Conservation (phyloP, 73 alveolate genomes). For the Paramecium primaurelia region DNA sequence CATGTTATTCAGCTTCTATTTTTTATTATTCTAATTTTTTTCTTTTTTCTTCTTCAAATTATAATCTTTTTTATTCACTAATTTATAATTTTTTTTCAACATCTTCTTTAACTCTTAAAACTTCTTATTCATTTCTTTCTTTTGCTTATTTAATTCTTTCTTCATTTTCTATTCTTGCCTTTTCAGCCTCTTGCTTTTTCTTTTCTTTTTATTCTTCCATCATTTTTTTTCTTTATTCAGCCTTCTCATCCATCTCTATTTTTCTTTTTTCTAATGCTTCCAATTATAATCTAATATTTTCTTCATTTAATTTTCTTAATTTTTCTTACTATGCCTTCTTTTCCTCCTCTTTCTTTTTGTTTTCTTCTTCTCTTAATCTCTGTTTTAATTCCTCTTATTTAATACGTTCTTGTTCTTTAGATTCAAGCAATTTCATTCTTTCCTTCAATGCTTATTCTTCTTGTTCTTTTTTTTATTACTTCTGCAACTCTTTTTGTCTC, state of each 20-base stretch:
- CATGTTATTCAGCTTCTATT: slow-evolving; percentile 42
- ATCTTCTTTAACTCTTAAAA: slow-evolving; percentile 8
- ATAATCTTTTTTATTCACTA: slow-evolving; percentile 20
- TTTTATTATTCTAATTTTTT: slow-evolving; percentile 32
- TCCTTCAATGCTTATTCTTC: not conserved
- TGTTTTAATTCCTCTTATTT: slow-evolving; percentile 1
- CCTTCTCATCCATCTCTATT: slow-evolving; percentile 49
- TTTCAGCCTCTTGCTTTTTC: not conserved
- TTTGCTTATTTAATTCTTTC: slow-evolving; percentile 39
- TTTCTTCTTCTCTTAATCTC: slow-evolving; percentile 49
- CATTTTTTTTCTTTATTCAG: not conserved
- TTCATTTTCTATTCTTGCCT: slow-evolving; percentile 29
- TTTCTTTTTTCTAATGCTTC: not conserved
- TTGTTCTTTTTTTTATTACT: slow-evolving; percentile 35
- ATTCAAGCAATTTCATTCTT: slow-evolving; percentile 5
- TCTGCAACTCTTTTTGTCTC: slow-evolving; percentile 35
- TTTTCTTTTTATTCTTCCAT: slow-evolving; percentile 25
- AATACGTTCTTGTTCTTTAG: slow-evolving; percentile 30
- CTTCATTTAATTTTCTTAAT: not conserved
- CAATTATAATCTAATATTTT: not conserved
- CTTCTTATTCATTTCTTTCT: slow-evolving; percentile 29
- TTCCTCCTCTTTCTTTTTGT: not conserved
- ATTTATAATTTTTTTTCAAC: slow-evolving; percentile 33
- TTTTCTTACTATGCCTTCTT: not conserved
- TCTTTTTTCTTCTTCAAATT: slow-evolving; percentile 36